Evolutionary conservation across 768 basidiomycete genomes (phyloP), one percentile per base, ranked within the genome.

Genomic region (Scleroderma citrinum): DNA sequence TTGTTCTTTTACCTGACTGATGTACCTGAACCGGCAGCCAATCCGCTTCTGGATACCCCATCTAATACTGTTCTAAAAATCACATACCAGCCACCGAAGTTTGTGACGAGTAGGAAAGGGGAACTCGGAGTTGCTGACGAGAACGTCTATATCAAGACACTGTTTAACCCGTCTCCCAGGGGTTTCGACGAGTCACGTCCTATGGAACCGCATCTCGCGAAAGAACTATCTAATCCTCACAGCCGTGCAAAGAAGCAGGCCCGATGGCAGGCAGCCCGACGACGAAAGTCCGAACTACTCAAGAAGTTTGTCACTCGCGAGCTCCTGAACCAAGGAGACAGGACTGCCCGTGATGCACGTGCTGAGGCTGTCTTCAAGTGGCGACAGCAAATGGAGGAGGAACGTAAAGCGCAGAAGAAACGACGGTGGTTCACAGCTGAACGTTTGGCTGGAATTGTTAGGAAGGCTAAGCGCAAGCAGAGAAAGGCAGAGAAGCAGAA

Each of bases 211-310:
- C 79, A 80, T 59, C 67, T 92, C 49, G 61, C 70, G 39, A 76
- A 76, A 52, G 90, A 92, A 59, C 77, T 92, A 34, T 75, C 86
- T 23, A 90, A 91, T 64, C 88, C 88, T 21, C 84, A 90, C 59
- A 81, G 85, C 12, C 82, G 87, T 17, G 85, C 88, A 8, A 90
- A 87, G 73, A 90, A 87, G 64, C 82, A 86, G 58, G 71, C 72
- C 43, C 80, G 90, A 54, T 92, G 85, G 85, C 79, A 86, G 63
- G 72, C 71, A 4, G 76, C 74, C 55, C 73, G 76, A 54, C 56
- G 62, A 16, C 69, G 74, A 53, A 75, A 73, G 59, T 70, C 74
- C 38, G 64, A 66, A 17, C 68, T 85, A 47, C 70, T 84, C 41
- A 70, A 74, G 50, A 68, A 80, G 53, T 77, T 79, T 54, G 69